phyloP scores from a whole-genome alignment of 1,284 basidiomycete species.

The Sphaerobolus stellatus region DNA sequence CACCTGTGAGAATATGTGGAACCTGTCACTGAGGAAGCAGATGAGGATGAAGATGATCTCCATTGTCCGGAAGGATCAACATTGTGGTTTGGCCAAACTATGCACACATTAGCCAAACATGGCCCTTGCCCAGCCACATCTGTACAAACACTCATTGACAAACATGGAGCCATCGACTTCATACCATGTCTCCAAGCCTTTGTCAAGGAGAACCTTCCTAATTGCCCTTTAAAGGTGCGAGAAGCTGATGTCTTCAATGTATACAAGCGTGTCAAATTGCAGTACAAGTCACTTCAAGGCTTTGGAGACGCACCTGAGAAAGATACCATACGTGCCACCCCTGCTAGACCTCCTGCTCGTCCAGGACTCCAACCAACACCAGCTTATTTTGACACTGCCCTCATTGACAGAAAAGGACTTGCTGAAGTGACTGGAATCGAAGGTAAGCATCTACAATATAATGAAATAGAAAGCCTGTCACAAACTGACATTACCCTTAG shows the following conservation, averaged over 20 bases:
- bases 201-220: not conserved
- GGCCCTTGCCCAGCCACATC: not conserved
- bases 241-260: not conserved
- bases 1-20: too few relatives aligned
- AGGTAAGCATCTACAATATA: not conserved
- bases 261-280: not conserved
- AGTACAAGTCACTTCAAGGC: not conserved
- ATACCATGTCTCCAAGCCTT: not conserved
- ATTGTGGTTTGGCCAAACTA: not conserved
- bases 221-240: not conserved
- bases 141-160: not conserved
- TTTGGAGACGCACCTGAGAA: not conserved
- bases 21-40: too few relatives aligned
- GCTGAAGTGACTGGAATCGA: not conserved
- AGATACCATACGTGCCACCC: not conserved
- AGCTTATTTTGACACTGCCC: not conserved
- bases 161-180: not conserved
- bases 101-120: not conserved
- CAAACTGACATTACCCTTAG: not conserved
- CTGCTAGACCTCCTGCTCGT: too few relatives aligned
- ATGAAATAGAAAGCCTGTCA: not conserved
- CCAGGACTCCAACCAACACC: not conserved
- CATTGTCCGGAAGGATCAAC: too few relatives aligned
- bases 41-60: too few relatives aligned
- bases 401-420: not conserved